A percentile compares a stretch with the other conserved stretches of the same genome.
Conservation (phyloP, 352 stramenopile species). For the Globisporangium orthogonon region DNA sequence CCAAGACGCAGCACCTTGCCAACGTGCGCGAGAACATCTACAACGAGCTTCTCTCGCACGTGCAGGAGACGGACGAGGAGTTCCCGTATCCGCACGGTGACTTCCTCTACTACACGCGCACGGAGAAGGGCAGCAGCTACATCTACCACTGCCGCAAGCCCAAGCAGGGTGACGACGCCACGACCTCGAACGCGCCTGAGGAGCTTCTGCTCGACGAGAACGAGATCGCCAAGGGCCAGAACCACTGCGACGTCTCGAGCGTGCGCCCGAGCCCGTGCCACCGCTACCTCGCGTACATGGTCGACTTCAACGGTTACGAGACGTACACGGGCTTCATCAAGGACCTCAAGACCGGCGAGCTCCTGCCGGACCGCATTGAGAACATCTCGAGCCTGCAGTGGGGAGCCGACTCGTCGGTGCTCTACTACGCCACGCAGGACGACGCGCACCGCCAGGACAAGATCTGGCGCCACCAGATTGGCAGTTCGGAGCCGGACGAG, state of each 20-base stretch:
- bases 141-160: conserved; percentile 72
- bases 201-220: conserved; percentile 95
- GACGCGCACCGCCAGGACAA: conserved; percentile 91
- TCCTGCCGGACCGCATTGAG: conserved; percentile 69
- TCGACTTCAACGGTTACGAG: conserved; percentile 93
- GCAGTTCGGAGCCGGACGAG: conserved; percentile 65
- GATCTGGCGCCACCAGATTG: conserved; percentile 89
- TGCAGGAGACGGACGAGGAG: conserved; percentile 86
- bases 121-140: conserved; percentile 82
- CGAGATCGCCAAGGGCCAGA: conserved; percentile 79
- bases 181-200: conserved; percentile 63
- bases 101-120: conserved; percentile 88
- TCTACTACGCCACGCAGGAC: conserved; percentile 94
- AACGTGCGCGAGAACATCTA: conserved; percentile 87
- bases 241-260: conserved; percentile 76
- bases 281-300: conserved; percentile 90
- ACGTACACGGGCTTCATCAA: conserved; percentile 91
- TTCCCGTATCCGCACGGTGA: conserved; percentile 75
- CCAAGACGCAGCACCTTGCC: conserved; percentile 82
- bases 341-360: conserved; percentile 64
- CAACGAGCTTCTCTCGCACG: conserved; percentile 88
- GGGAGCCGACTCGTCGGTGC: conserved; percentile 81
- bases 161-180: conserved; percentile 24
- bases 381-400: conserved; percentile 89
- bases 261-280: conserved; percentile 86